Percentiles rank a stretch among this genome's conserved stretches.
Conservation (phyloP, 768 basidiomycete species). For the Saitozyma podzolica region DNA sequence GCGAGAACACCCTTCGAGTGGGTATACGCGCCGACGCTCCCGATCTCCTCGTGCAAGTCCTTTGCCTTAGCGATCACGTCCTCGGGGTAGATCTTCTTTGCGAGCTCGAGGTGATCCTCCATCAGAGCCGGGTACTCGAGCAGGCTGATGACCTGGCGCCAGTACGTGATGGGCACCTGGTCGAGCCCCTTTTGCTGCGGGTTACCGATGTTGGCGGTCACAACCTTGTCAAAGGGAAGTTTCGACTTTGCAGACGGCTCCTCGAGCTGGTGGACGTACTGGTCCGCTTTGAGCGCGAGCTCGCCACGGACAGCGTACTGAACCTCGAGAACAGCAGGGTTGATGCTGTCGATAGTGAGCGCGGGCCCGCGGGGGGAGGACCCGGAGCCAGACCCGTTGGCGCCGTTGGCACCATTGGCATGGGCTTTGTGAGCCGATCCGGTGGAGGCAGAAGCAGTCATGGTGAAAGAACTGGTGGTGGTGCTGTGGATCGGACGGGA, state of each 20-base stretch:
- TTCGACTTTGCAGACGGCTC: constrained; percentile 5
- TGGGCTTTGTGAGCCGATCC: not conserved
- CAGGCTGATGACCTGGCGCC: constrained; percentile 86
- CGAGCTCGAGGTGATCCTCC: constrained; percentile 61
- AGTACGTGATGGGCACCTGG: constrained; percentile 88
- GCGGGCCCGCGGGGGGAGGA: constrained; percentile 18
- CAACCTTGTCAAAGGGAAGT: constrained; percentile 83
- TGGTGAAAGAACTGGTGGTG: not conserved
- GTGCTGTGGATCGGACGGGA: not conserved
- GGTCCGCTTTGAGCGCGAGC: constrained; percentile 90
- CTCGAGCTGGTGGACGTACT: constrained; percentile 67
- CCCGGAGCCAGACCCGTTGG: not conserved
- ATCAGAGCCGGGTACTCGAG: constrained; percentile 88
- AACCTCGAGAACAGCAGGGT: constrained; percentile 79
- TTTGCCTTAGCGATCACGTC: constrained; percentile 83
- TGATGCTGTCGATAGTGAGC: constrained; percentile 71
- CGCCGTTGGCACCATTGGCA: not conserved
- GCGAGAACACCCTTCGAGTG: constrained; percentile 89
- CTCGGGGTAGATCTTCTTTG: constrained; percentile 71
- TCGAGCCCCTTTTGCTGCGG: constrained; percentile 94
- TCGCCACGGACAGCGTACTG: constrained; percentile 97
- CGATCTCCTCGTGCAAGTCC: constrained; percentile 78
- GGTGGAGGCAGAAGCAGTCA: not conserved
- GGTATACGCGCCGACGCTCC: constrained; percentile 91
- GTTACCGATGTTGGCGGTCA: constrained; percentile 96